Base-by-base conservation (phyloP, 306 rosid species). In the Sicyos edulis region DNA sequence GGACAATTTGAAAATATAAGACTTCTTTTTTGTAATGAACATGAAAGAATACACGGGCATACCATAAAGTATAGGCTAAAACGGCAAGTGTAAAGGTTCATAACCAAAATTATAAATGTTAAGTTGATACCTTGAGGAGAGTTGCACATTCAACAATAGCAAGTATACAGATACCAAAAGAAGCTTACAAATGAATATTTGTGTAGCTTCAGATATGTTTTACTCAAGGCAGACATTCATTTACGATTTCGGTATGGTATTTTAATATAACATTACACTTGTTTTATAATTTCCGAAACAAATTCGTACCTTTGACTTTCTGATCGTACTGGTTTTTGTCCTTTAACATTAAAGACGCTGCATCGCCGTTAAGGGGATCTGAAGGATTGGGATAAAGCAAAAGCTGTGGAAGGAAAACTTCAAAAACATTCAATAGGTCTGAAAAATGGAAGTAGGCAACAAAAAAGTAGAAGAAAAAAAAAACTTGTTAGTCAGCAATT, bases 371-470 rank as follows among this genome's bases (percentile, higher is more conserved):
- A 40, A 95, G 88, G 53, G 99, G 99, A 83, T 95, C 97, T 67
- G 96, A 87, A 72, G 99, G 96, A 82, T 95, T 95, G 15, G 99
- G 99, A 81, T 95, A 91, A 47, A 95, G 95, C 81, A 95, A 81
- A 70, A 95, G 92, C 79, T 95, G 99, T 56, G 99, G 99, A 80
- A 95, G 97, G 86, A 95, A 91, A 54, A 89, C 97, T 85, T 95
- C 97, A 50, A 95, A 95, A 75, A 95, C 95, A 76, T 95, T 95
- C 74, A 91, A 75, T 65, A 95, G 96, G 85, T 95, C 97, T 95
- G 96, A 42, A 40, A 78, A 44, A 34, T 21, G 29, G 58, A 45
- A 80, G 26, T 19, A 13, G 26, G 49, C 12, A 40, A 21, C 56
- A 47, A 4, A 22, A 45, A 22, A 66, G 12, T 29, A 59, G 50